phyloP scores from a whole-genome alignment of 768 basidiomycete genomes.

The Mycena capillaripes region DNA sequence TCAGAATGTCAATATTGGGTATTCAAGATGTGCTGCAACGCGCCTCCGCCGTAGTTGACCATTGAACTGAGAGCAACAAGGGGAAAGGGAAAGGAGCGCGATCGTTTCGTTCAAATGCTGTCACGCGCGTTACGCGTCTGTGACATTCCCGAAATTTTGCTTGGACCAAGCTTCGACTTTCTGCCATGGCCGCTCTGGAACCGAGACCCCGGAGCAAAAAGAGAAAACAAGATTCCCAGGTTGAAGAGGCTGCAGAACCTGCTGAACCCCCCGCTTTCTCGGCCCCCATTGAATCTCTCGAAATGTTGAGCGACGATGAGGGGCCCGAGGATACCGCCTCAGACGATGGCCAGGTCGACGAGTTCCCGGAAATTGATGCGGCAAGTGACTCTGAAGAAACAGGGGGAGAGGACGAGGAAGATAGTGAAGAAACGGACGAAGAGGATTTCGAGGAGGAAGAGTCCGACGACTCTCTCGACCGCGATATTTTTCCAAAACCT shows the following conservation, averaged over 20 bases:
- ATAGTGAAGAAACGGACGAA: constrained; percentile 48
- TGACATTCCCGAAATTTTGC: constrained; percentile 28
- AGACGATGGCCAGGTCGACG: constrained; percentile 74
- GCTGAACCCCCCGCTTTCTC: constrained; percentile 30
- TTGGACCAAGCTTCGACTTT: constrained; percentile 4
- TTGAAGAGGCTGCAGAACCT: constrained; percentile 49
- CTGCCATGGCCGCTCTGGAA: constrained; percentile 50
- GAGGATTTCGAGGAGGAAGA: constrained; percentile 45
- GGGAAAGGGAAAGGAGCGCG: too few relatives aligned
- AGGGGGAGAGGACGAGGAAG: constrained; percentile 57
- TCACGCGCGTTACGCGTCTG: neutral
- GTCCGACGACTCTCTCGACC: constrained; percentile 58
- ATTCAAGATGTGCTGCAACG: constrained; percentile 38
- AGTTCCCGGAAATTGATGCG: constrained; percentile 78
- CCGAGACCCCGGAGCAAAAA: constrained; percentile 61
- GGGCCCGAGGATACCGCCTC: constrained; percentile 59
- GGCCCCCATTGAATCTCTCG: constrained; percentile 51
- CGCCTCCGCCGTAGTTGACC: constrained; percentile 93
- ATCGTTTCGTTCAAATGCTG: neutral
- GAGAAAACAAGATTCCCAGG: constrained; percentile 67
- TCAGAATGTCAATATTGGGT: neutral
- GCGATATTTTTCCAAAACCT: constrained; percentile 72
- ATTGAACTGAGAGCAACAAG: constrained; percentile 60
- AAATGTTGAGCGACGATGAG: constrained; percentile 86
- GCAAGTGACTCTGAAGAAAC: constrained; percentile 67